phyloP scores from a whole-genome alignment of 148 eudicot species.

The Cornus suecica region DNA sequence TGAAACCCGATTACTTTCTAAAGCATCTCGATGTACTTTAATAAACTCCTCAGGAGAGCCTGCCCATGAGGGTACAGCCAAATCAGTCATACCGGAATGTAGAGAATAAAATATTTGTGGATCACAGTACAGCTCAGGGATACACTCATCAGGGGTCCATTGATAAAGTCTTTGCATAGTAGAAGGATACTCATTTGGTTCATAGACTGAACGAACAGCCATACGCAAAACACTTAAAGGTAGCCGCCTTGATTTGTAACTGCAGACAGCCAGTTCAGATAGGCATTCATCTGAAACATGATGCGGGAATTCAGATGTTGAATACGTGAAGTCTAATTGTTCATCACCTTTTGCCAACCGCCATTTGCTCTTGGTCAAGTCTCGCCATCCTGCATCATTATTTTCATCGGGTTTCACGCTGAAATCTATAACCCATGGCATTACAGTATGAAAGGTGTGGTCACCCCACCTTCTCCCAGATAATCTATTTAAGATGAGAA shows the following conservation, averaged over 20 bases:
- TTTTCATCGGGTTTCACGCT: conserved; percentile 72
- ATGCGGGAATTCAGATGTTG: conserved; percentile 94
- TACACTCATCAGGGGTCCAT: conserved; percentile 99
- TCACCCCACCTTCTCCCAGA: conserved; percentile 99
- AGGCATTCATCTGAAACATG: conserved; percentile 98
- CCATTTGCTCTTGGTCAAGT: conserved; percentile 96
- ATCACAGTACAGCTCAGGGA: conserved; percentile 96
- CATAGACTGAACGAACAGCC: conserved; percentile 97
- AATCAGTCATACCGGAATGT: conserved; percentile 83
- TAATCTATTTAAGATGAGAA: conserved; percentile 74
- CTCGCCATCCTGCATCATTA: conserved; percentile 74
- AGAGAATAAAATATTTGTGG: conserved; percentile 65
- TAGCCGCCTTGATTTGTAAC: conserved; percentile 96
- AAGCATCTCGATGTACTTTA: conserved; percentile 74
- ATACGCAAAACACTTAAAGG: conserved; percentile 77
- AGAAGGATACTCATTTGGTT: conserved; percentile 97
- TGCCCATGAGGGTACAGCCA: conserved; percentile 92
- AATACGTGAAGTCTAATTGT: conserved; percentile 93
- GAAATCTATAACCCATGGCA: conserved; percentile 99
- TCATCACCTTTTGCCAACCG: conserved; percentile 98
- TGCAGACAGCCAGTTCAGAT: conserved; percentile 98
- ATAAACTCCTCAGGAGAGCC: conserved; percentile 74
- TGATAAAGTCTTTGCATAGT: conserved; percentile 92
- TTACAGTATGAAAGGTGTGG: conserved; percentile 86
- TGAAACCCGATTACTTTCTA: conserved; percentile 80